Evolutionary conservation across 2,329 filamentous ascomycete genomes (phyloP).

Genomic region (Colletotrichum sojae): DNA sequence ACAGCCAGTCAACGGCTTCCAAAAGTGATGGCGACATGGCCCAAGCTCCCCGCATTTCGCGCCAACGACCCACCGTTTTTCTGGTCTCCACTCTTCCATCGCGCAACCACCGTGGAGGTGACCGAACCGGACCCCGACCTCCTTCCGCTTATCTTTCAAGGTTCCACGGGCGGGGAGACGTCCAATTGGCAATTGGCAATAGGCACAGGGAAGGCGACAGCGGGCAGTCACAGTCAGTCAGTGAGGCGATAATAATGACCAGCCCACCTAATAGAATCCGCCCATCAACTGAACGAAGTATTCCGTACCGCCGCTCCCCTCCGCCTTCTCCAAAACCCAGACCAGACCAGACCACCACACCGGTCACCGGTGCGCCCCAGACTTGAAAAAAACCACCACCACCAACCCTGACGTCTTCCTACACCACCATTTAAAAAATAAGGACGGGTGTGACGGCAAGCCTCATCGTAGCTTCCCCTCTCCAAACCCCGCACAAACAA

Average conservation of each 20-base stretch:
- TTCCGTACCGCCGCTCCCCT: background rate
- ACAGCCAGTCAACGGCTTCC: conserved; percentile 30
- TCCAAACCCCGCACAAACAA: conserved; percentile 38
- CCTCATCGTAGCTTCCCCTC: conserved; percentile 35
- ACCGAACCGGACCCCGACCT: conserved; percentile 36
- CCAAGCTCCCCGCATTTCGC: conserved; percentile 46
- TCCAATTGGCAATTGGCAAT: no score
- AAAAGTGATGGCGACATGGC: conserved; percentile 40
- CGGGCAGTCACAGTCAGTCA: no score
- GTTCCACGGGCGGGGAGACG: no score
- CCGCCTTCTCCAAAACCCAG: conserved; percentile 20
- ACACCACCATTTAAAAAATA: conserved; percentile 6
- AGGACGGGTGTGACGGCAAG: conserved; percentile 30
- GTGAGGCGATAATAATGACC: no score
- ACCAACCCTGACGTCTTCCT: conserved; percentile 10
- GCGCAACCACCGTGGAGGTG: conserved; percentile 17
- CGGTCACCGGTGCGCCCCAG: conserved; percentile 10
- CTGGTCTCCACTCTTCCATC: conserved; percentile 9
- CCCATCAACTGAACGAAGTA: no score
- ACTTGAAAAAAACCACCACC: background rate
- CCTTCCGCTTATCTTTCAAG: conserved; percentile 35
- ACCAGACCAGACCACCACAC: conserved; percentile 19
- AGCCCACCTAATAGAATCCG: no score
- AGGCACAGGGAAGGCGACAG: no score
- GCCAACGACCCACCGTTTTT: conserved; percentile 17